Percentiles rank a stretch among this genome's conserved stretches.
Conservation (phyloP, 2,329 filamentous ascomycete species). For the Aspergillus brunneoviolaceus region DNA sequence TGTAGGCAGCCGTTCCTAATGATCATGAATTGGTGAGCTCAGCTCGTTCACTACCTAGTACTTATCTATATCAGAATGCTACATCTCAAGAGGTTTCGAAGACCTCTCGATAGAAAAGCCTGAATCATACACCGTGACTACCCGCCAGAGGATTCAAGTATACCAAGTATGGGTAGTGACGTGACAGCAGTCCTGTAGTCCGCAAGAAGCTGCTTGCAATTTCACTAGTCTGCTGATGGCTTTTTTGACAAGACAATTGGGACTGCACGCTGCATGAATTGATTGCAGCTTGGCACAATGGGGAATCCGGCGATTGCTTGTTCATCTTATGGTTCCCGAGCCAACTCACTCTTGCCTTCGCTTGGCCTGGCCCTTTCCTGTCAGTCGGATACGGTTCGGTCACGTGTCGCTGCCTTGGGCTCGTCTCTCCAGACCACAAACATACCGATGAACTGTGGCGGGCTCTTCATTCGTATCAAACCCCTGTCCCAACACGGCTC, state of each 20-base stretch:
- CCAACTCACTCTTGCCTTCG: conserved; percentile 1
- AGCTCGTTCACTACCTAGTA: not conserved
- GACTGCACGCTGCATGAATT: conserved; percentile 3
- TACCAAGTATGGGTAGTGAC: no score
- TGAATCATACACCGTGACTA: not conserved
- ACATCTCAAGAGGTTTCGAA: not conserved
- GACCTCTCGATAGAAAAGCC: not conserved
- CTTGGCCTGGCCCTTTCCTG: conserved; percentile 7
- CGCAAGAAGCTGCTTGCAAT: not conserved
- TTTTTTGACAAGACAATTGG: not conserved
- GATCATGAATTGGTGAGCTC: not conserved
- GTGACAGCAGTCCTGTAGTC: not conserved
- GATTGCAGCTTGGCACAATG: not conserved
- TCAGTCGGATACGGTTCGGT: conserved; percentile 12
- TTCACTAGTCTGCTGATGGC: not conserved
- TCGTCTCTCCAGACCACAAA: not conserved
- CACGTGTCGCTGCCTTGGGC: conserved; percentile 13
- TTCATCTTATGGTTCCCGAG: not conserved
- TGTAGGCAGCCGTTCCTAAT: not conserved
- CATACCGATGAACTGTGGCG: not conserved
- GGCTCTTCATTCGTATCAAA: not conserved
- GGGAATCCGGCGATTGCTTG: not conserved
- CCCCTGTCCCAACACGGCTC: not conserved
- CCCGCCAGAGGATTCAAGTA: not conserved
- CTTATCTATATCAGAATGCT: not conserved